phyloP scores from a whole-genome alignment of 2,329 filamentous ascomycete species.

The Acrocalymma vagum region DNA sequence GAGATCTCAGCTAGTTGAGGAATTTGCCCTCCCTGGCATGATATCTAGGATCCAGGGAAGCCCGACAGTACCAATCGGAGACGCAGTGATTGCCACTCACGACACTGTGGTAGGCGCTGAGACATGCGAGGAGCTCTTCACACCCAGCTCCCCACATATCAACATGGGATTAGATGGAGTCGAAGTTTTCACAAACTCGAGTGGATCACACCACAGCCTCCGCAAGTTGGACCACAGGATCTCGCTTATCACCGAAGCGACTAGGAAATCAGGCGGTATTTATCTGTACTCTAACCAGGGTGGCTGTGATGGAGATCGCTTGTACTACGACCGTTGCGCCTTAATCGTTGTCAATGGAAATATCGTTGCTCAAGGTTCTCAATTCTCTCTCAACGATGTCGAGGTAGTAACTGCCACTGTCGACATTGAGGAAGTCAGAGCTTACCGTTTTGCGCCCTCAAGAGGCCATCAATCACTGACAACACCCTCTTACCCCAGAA shows the following conservation, averaged over 20 bases:
- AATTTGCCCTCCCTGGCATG: constrained; percentile 58
- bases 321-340: constrained; percentile 59
- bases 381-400: constrained; percentile 67
- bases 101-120: constrained; percentile 72
- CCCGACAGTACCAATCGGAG: constrained; percentile 70
- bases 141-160: constrained; percentile 59
- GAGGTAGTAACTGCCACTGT: constrained; percentile 64
- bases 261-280: constrained; percentile 67
- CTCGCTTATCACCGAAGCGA: constrained; percentile 72
- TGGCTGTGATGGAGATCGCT: constrained; percentile 53
- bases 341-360: constrained; percentile 71
- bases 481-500: constrained; percentile 56
- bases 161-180: constrained; percentile 73
- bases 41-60: constrained; percentile 66
- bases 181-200: constrained; percentile 74
- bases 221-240: constrained; percentile 72
- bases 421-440: constrained; percentile 73
- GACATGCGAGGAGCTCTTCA: constrained; percentile 66
- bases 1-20: constrained; percentile 64
- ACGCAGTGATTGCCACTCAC: constrained; percentile 67
- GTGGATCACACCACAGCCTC: constrained; percentile 73
- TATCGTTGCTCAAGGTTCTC: constrained; percentile 70
- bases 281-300: constrained; percentile 70
- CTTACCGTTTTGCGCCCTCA: constrained; percentile 64
- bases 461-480: constrained; percentile 66